Evolutionary conservation across 202 grass and related monocot genomes (phyloP).

Genomic region (Dendrocalamus latiflorus): DNA sequence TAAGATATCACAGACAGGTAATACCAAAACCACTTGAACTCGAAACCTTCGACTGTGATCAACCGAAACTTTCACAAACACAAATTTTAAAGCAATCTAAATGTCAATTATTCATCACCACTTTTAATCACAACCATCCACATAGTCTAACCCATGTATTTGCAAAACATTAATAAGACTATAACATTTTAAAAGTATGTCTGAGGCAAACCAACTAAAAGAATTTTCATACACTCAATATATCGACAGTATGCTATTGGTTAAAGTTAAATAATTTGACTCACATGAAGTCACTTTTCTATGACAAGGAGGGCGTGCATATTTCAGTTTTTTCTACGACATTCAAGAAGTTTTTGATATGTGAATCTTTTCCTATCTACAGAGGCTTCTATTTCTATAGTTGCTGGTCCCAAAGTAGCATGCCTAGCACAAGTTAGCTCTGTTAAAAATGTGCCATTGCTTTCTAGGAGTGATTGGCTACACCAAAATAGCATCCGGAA

Average conservation of each 20-base stretch:
- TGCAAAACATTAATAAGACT: neutral
- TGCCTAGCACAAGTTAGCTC: neutral
- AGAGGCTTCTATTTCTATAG: neutral
- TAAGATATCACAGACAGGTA: too few species aligned
- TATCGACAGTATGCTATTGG: neutral
- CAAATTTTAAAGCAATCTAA: too few species aligned
- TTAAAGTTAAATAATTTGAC: neutral
- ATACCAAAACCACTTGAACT: too few species aligned
- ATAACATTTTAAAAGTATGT: neutral
- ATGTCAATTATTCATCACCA: too few species aligned
- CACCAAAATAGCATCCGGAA: neutral
- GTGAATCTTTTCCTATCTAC: neutral
- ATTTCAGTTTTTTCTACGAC: neutral
- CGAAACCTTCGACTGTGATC: too few species aligned
- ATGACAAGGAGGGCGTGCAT: too few species aligned
- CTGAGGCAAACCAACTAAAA: neutral
- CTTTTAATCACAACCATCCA: neutral
- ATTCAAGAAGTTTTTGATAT: neutral
- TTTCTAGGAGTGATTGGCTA: neutral
- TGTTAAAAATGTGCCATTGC: neutral
- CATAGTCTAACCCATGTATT: too few species aligned
- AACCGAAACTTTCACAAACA: too few species aligned
- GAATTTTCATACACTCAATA: neutral
- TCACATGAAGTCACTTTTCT: too few species aligned
- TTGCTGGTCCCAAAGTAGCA: neutral